Base-by-base conservation (phyloP, 352 stramenopile species). In the Phytophthora kernoviae region DNA sequence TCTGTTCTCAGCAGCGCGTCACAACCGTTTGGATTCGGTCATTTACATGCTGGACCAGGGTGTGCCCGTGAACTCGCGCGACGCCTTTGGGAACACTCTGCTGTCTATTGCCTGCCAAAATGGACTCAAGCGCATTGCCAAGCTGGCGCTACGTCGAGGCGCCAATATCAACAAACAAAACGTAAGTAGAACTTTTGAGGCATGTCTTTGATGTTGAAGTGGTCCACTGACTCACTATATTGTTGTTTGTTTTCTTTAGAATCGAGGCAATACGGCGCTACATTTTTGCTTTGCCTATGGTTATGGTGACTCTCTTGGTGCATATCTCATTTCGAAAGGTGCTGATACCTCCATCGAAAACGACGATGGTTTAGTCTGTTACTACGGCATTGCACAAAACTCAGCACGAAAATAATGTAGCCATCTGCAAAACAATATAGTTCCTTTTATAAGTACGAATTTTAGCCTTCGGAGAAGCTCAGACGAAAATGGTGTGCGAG, bases 261-360 rank as follows among this genome's bases (percentile, higher is more conserved):
- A 81, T 36, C 81, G 83, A 58, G 87, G 90, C 20, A 97, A 97
- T 61, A 97, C 90, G 6, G 81, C 88, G 15, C 73, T 97, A 37
- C 91, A 97, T 43, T 97, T 96, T 54, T 97, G 89, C 68, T 97
- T 95, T 56, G 79, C 81, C 17, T 97, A 96, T 57, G 87, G 85
- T 21, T 96, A 96, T 52, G 87, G 82, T 22, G 83, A 94, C 37
- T 91, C 82, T n/a, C 65, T 97, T 7, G 86, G 84, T 24, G 84
- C 75, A 41, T 97, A 97, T 54, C 70, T 97, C 44, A 83, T 97
- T 41, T 90, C 79, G 24, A 97, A 97, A 63, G 88, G 89, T 36
- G 88, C 87, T 11, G 84, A 93, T 54, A 81, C 84, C 22, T 64
- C 61, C 18, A 54, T 96, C 49, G 57, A 65, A 12, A 96, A 97